Percentiles rank a stretch among this genome's conserved stretches.
phyloP scores from a whole-genome alignment of 2,329 filamentous ascomycete species.

The Helicocarpus griseus region DNA sequence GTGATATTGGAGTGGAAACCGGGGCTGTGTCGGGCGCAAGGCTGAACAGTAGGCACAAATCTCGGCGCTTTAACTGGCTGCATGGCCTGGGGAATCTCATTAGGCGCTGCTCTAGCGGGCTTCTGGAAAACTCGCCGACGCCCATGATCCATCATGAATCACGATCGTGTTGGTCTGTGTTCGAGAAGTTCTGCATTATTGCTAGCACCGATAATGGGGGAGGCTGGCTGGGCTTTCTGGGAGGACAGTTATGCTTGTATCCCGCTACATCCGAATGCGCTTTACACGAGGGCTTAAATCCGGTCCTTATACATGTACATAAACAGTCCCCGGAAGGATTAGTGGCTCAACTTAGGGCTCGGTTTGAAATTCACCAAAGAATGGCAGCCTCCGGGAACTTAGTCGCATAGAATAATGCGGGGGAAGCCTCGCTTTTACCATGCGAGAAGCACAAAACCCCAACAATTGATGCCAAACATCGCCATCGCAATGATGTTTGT shows the following conservation, averaged over 20 bases:
- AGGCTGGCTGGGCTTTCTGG: too few species aligned
- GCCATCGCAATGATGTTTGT: neutral
- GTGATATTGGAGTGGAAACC: too few species aligned
- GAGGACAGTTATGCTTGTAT: too few species aligned
- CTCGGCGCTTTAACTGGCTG: neutral
- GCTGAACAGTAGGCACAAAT: neutral
- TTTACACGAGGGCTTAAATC: too few species aligned
- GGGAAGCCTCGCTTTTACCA: neutral
- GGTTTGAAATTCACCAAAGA: neutral
- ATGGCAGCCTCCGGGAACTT: neutral
- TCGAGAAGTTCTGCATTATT: too few species aligned
- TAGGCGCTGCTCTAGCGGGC: neutral
- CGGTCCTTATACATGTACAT: too few species aligned
- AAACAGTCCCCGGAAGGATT: too few species aligned
- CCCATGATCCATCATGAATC: neutral
- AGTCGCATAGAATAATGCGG: neutral
- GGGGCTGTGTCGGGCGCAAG: slow-evolving; percentile 6
- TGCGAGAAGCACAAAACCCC: neutral
- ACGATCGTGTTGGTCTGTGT: too few species aligned
- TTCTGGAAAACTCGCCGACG: neutral
- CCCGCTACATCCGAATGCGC: too few species aligned
- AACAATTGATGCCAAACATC: neutral
- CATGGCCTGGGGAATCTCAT: neutral
- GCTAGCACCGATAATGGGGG: too few species aligned
- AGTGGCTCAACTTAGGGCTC: too few species aligned